These are phyloP conservation scores for Fusarium albosuccineum DNA, from an alignment of 2,329 filamentous ascomycete genomes.

Conservation along the genomic window DNA sequence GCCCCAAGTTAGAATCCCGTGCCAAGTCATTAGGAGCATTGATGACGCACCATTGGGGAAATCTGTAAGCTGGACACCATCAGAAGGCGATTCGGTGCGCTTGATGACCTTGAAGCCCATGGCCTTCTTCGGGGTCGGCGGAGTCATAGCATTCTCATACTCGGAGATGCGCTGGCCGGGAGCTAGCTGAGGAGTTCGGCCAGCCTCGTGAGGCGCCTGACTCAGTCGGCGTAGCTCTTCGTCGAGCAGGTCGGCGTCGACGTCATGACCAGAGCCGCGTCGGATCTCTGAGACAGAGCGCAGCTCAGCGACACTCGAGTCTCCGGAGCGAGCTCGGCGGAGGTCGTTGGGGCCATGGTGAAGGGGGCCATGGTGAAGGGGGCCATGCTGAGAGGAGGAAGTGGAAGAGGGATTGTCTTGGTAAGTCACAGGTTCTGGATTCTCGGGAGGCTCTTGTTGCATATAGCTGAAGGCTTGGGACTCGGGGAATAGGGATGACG, in stretches of 20 bases:
- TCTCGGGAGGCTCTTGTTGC: slow-evolving; percentile 69
- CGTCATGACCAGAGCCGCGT: slow-evolving; percentile 47
- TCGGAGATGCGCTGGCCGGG: slow-evolving; percentile 69
- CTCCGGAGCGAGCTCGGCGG: slow-evolving; percentile 49
- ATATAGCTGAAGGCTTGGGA: slow-evolving; percentile 68
- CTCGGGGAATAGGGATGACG: slow-evolving; percentile 49
- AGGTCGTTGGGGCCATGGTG: slow-evolving; percentile 58
- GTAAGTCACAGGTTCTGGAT: slow-evolving; percentile 58
- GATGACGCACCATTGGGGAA: slow-evolving; percentile 83
- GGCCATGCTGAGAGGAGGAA: slow-evolving; percentile 69
- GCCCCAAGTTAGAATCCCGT: slow-evolving; percentile 28
- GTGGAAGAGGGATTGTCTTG: slow-evolving; percentile 52
- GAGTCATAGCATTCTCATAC: slow-evolving; percentile 71
- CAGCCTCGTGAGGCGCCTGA: slow-evolving; percentile 47
- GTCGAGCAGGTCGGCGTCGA: slow-evolving; percentile 61
- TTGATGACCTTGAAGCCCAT: slow-evolving; percentile 69
- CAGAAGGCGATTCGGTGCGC: slow-evolving; percentile 55
- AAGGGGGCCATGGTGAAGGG: slow-evolving; percentile 68
- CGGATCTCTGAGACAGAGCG: slow-evolving; percentile 49
- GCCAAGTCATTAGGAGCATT: background rate
- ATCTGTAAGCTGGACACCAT: slow-evolving; percentile 61
- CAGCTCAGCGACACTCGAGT: slow-evolving; percentile 54
- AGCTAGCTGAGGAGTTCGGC: slow-evolving; percentile 42
- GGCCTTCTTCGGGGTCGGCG: slow-evolving; percentile 60
- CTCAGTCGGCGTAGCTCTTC: slow-evolving; percentile 68